Evolutionary conservation across 345 rosid species (phyloP).

Genomic region (Draba incana): DNA sequence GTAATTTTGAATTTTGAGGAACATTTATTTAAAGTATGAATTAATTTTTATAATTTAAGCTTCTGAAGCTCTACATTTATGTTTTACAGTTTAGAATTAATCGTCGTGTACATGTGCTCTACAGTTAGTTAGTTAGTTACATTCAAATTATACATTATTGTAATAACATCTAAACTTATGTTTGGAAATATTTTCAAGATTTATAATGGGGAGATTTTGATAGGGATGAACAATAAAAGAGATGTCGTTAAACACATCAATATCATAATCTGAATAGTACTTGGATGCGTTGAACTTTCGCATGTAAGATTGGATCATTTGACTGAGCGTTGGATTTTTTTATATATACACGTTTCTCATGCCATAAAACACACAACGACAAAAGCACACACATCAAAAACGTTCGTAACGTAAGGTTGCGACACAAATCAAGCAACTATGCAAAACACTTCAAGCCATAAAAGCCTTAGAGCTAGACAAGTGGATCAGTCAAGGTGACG

Average conservation of each 20-base stretch:
- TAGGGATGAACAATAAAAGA: not conserved
- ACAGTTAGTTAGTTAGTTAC: too few relatives aligned
- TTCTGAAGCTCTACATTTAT: too few relatives aligned
- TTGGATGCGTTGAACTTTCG: conserved; percentile 11
- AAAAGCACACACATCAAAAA: conserved; percentile 18
- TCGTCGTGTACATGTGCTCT: too few relatives aligned
- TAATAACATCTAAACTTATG: not conserved
- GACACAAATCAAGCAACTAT: conserved; percentile 26
- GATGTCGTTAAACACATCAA: not conserved
- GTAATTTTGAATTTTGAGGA: too few relatives aligned
- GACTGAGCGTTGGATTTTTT: conserved; percentile 15
- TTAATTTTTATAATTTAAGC: too few relatives aligned
- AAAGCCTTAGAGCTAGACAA: conserved; percentile 18
- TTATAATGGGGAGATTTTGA: not conserved
- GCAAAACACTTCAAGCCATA: conserved; percentile 1
- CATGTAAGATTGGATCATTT: conserved; percentile 18
- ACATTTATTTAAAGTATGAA: too few relatives aligned
- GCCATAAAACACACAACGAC: conserved; percentile 9
- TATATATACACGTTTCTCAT: conserved; percentile 9
- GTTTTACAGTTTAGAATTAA: too few relatives aligned
- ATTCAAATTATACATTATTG: not conserved
- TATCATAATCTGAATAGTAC: not conserved
- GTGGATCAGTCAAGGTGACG: conserved; percentile 19
- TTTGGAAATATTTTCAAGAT: too few relatives aligned
- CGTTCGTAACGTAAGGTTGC: conserved; percentile 15